Base-by-base conservation (phyloP, 805 yeast genomes). In the Candida takata region DNA sequence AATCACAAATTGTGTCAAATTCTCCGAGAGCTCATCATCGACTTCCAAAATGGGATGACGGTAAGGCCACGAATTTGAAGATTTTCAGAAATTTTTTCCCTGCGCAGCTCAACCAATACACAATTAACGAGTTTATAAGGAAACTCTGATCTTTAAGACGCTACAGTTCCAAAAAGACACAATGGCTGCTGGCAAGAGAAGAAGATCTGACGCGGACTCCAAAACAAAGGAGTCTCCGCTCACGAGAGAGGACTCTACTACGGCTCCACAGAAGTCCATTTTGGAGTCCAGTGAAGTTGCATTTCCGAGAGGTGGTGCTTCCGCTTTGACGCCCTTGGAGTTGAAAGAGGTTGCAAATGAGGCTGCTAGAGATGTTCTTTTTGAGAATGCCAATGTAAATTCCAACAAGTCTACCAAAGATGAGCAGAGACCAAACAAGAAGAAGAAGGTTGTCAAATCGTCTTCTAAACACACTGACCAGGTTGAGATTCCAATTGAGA, bases 261-360 rank as follows among this genome's bases (percentile, higher is more conserved):
- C 43, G 37, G 64, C 57, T 16, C 68, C 69, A 27, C 37, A 48
- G 15, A 44, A 43, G 15, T 62, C 71, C 16, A 49, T 67, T 16
- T 42, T 68, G 16, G 50, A 61, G 24, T 57, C 60, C 32, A 49
- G 58, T 28, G 68, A 64, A 21, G 58, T 58, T 17, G 56, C 72
- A 13, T 92, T 92, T 56, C 98, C 98, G 34, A 83, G 99, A 76
- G 98, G 98, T 49, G 98, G 98, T 34, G 77, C 81, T 10, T 74
- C 90, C 19, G 84, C 77, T 18, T 70, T 92, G 52, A 75, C 95
- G 4, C 87, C 97, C 6, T 64, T 92, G 46, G 99, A 92, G 61
- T 77, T 86, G 47, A 87, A 86, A 57, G 92, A 86, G 55, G 90
- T 90, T 34, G 80, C 95, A 27, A 87, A 86, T 55, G 95, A 90